These are phyloP conservation scores for Suhomyces vadensis DNA, from an alignment of 805 yeast species.

Conservation along the genomic window DNA sequence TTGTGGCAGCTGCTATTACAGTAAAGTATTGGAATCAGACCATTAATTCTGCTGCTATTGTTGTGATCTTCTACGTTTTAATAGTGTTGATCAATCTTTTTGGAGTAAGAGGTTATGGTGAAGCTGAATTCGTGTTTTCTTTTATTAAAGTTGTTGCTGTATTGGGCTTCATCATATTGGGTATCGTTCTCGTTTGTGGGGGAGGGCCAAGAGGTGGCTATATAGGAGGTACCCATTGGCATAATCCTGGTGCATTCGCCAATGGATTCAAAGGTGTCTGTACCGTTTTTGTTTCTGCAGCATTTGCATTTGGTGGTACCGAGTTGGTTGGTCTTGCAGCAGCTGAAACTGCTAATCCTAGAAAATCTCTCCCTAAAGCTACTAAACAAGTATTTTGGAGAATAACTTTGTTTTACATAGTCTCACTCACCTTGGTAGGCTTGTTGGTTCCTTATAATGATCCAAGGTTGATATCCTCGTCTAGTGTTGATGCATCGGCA, in stretches of 20 bases:
- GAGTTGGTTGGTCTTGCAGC: constrained; percentile 76
- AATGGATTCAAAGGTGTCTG: constrained; percentile 68
- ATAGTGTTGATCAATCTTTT: constrained; percentile 49
- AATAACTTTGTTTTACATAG: constrained; percentile 67
- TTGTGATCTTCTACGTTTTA: constrained; percentile 55
- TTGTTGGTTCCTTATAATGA: constrained; percentile 72
- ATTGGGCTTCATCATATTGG: constrained; percentile 55
- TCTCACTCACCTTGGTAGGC: constrained; percentile 54
- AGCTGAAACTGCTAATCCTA: constrained; percentile 72
- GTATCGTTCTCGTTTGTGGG: constrained; percentile 53
- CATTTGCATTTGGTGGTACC: constrained; percentile 74
- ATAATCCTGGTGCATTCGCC: constrained; percentile 68
- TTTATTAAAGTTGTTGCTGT: constrained; percentile 63
- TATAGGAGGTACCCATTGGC: constrained; percentile 60
- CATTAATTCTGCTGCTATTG: constrained; percentile 57
- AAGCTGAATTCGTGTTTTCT: constrained; percentile 66
- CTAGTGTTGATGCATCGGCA: constrained; percentile 60
- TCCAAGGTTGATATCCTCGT: constrained; percentile 46
- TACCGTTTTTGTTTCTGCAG: constrained; percentile 71
- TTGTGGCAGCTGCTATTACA: constrained; percentile 62
- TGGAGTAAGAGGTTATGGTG: constrained; percentile 62
- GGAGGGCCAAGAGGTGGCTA: constrained; percentile 57
- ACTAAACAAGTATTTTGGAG: constrained; percentile 85
- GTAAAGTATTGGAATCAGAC: constrained; percentile 52
- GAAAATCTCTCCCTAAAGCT: constrained; percentile 66